Base-by-base conservation (phyloP, 2,329 filamentous ascomycete genomes). In the Exophiala calicioides region DNA sequence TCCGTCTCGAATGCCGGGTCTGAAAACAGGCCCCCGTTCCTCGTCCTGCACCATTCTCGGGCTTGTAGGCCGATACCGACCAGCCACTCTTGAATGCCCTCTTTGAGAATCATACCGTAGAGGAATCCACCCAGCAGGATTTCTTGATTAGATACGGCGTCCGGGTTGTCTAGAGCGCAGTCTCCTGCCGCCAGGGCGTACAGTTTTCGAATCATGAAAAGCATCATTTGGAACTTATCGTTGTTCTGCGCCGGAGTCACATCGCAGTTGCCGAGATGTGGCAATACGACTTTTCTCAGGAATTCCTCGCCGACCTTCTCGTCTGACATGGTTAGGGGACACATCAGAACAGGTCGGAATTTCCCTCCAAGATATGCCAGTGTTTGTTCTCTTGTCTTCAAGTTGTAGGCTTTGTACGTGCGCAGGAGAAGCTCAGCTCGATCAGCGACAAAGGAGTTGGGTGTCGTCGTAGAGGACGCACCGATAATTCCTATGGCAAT, bases 141-240 rank as follows among this genome's bases (percentile, higher is more conserved):
- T 68, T 98, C 93, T 64, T 98, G 93, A 67, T 94, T 95, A 62
- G 95, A 90, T 13, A 96, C 85, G 8, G 93, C 89, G 78, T 98
- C 93, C 1, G 93, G 91, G 63, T 98, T 97, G 72, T 98, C 93
- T 3, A 90, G 82, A 3, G 89, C 80, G 65, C 91, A 97, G 56
- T 96, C 91, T 45, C 91, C 90, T 51, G 90, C 90, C 6, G 93
- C 91, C 37, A 98, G 76, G 10, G 90, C 82, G 63, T 98, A 98
- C 23, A 98, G 80, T 68, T 98, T 98, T 56, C 91, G 80, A 60
- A 90, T 87, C 90, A 97, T 97, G 71, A 97, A 94, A 32, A 97
- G 75, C 33, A 97, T 74, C 80, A 95, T 83, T 58, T 86, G 85
- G 72, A 95, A 97, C 69, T 98, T 98, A 74, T 97, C 90, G 33